phyloP scores from a whole-genome alignment of 257 asterid genomes.

The Linderniella brevidens region DNA sequence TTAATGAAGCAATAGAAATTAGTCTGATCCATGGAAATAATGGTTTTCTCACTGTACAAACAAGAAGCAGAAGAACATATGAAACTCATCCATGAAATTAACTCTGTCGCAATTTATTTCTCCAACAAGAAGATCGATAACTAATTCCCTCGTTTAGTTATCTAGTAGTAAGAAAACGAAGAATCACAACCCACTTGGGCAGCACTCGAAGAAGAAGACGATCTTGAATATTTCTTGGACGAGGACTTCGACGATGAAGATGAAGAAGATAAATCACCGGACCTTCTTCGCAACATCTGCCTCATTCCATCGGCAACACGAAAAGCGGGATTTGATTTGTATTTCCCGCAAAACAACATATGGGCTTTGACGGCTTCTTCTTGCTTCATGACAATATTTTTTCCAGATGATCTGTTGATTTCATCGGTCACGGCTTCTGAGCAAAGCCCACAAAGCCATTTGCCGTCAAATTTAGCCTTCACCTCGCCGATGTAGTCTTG shows the following conservation, averaged over 20 bases:
- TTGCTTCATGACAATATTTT: conserved; percentile 11
- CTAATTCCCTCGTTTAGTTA: not conserved
- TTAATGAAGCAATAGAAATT: no score
- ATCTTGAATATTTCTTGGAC: conserved; percentile 38
- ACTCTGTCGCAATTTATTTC: not conserved
- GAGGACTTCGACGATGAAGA: conserved; percentile 17
- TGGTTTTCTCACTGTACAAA: no score
- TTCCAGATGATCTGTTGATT: conserved; percentile 27
- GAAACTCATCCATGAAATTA: not conserved
- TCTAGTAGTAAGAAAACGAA: conserved; percentile 25
- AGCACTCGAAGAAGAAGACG: conserved; percentile 15
- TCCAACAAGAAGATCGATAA: not conserved
- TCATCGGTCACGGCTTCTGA: conserved; percentile 84
- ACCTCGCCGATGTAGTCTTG: conserved; percentile 60
- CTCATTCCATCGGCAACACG: conserved; percentile 85
- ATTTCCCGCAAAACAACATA: conserved; percentile 69
- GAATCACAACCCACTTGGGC: conserved; percentile 38
- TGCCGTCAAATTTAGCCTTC: conserved; percentile 48
- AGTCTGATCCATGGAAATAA: no score
- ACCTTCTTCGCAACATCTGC: conserved; percentile 65
- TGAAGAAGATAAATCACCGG: conserved; percentile 32
- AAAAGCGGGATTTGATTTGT: conserved; percentile 59
- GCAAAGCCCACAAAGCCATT: conserved; percentile 82
- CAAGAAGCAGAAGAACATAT: no score
- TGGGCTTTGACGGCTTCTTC: conserved; percentile 79